Evolutionary conservation across 2,329 filamentous ascomycete species (phyloP).

Genomic region (Colletotrichum sp.): DNA sequence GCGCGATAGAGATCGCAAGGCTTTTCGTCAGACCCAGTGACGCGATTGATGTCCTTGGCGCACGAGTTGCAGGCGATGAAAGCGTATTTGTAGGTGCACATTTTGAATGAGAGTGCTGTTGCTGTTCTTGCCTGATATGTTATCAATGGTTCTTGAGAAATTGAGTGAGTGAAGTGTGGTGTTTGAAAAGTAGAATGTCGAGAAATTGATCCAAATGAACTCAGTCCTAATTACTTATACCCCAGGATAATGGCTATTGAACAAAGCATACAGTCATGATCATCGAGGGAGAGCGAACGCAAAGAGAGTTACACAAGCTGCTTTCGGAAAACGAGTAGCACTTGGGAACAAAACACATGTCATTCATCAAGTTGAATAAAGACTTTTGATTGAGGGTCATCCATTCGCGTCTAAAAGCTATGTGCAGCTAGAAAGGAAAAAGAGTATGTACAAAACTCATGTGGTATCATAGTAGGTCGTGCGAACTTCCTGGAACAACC

Average conservation of each 20-base stretch:
- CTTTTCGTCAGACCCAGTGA: neutral
- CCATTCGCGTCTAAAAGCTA: constrained; percentile 2
- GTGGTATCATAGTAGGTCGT: constrained; percentile 3
- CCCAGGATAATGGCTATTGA: neutral
- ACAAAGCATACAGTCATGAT: neutral
- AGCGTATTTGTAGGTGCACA: neutral
- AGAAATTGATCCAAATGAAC: neutral
- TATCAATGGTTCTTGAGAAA: neutral
- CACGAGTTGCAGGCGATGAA: neutral
- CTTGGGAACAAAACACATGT: neutral
- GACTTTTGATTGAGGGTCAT: neutral
- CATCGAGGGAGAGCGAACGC: neutral
- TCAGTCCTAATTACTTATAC: fast-evolving
- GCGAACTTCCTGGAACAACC: neutral
- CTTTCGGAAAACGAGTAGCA: neutral
- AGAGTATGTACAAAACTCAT: constrained; percentile 4
- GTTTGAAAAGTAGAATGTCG: neutral
- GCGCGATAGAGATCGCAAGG: neutral
- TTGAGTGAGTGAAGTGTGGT: neutral
- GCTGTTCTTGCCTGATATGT: too few species aligned
- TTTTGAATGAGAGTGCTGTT: neutral
- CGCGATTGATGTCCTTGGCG: neutral
- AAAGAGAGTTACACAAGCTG: neutral
- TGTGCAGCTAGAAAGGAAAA: neutral
- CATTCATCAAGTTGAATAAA: neutral